Evolutionary conservation across 176 grass and related monocot genomes (phyloP).

Genomic region (Ensete ventricosum): DNA sequence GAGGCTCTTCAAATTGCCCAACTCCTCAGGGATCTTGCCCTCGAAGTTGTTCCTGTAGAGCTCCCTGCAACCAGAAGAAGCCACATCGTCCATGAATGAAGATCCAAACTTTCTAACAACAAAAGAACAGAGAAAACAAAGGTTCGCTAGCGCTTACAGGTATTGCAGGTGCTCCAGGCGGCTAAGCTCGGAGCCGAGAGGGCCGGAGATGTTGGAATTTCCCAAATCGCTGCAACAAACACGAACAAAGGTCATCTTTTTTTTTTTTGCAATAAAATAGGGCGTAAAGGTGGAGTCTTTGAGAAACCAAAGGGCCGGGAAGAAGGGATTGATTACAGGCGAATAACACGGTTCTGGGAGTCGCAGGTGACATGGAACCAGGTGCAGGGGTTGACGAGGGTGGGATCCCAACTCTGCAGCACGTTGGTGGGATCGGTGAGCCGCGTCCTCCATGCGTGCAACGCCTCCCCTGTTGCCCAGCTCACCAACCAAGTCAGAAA

Average conservation of each 20-base stretch:
- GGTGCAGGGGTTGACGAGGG: slow-evolving; percentile 92
- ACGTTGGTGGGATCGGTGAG: slow-evolving; percentile 85
- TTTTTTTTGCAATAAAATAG: not conserved
- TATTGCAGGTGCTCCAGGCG: slow-evolving; percentile 78
- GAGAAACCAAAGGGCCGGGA: not conserved
- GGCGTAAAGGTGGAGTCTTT: not conserved
- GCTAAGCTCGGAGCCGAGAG: slow-evolving; percentile 70
- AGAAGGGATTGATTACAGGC: slow-evolving; percentile 52
- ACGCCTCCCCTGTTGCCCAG: slow-evolving; percentile 41
- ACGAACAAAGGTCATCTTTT: not conserved
- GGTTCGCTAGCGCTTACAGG: slow-evolving; percentile 33
- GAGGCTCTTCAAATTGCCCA: slow-evolving; percentile 81
- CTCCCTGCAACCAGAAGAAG: slow-evolving; percentile 39
- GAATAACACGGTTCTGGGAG: slow-evolving; percentile 53
- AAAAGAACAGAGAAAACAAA: slow-evolving; percentile 13
- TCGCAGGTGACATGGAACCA: slow-evolving; percentile 98
- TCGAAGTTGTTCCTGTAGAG: slow-evolving; percentile 75
- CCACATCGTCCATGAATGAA: slow-evolving; percentile 16
- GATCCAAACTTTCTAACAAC: not conserved
- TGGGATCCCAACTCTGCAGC: slow-evolving; percentile 94
- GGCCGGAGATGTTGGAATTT: slow-evolving; percentile 87
- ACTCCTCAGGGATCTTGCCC: slow-evolving; percentile 59
- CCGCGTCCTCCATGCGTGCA: slow-evolving; percentile 62
- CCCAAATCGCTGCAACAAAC: slow-evolving; percentile 71
- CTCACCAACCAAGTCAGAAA: not conserved